Percentiles rank a stretch among this genome's conserved stretches.
Evolutionary conservation across 129 eudicot genomes (phyloP).

Genomic region (Dittrichia graveolens): DNA sequence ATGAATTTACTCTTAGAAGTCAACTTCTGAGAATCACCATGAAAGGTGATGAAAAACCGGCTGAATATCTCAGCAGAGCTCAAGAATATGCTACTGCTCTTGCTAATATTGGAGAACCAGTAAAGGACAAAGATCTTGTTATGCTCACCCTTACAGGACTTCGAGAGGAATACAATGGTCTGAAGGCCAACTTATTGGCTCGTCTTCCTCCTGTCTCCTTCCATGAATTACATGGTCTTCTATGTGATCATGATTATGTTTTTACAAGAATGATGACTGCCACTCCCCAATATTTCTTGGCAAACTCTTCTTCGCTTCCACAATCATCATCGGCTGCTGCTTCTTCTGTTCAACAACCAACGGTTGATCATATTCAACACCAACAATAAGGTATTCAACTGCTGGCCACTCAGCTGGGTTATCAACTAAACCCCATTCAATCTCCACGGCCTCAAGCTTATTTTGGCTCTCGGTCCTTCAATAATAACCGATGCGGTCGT

Average conservation of each 20-base stretch:
- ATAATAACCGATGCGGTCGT: too few relatives aligned
- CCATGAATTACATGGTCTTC: slow-evolving; percentile 8
- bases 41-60: slow-evolving; percentile 17
- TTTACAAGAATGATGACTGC: background rate
- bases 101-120: slow-evolving; percentile 14
- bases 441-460: slow-evolving; percentile 11
- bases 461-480: slow-evolving; percentile 8
- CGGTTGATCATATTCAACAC: slow-evolving; percentile 10
- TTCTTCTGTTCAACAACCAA: slow-evolving; percentile 8
- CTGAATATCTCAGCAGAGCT: slow-evolving; percentile 6
- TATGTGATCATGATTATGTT: slow-evolving; percentile 6
- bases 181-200: background rate
- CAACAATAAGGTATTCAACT: background rate
- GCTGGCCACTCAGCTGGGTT: background rate
- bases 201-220: background rate
- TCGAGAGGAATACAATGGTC: background rate
- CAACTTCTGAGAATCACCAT: slow-evolving; percentile 17
- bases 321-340: slow-evolving; percentile 1
- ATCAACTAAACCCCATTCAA: slow-evolving; percentile 9
- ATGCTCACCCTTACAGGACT: slow-evolving; percentile 2
- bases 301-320: background rate
- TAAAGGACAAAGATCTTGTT: slow-evolving; percentile 12
- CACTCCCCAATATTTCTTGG: background rate
- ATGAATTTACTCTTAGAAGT: slow-evolving; percentile 18
- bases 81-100: slow-evolving; percentile 16